A percentile compares a stretch with the other conserved stretches of the same genome.
Evolutionary conservation across 108 stramenopile genomes (phyloP).

Genomic region (Cyclotella atomus): DNA sequence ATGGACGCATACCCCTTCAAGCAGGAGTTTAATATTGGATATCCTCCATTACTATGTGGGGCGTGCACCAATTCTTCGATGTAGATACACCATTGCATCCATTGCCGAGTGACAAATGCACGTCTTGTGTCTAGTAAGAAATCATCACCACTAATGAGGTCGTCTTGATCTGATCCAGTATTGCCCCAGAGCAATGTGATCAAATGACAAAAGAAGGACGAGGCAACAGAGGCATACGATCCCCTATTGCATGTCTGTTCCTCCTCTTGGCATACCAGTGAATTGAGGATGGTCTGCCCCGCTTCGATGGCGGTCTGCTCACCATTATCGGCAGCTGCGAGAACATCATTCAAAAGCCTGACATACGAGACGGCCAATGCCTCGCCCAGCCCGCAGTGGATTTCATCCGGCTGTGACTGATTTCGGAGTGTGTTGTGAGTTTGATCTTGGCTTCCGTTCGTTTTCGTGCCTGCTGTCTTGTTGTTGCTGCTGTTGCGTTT

Average conservation of each 20-base stretch:
- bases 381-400: slow-evolving; percentile 32
- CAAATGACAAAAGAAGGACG: no score
- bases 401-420: slow-evolving; percentile 30
- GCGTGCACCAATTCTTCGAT: slow-evolving; percentile 30
- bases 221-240: no score
- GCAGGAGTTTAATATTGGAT: slow-evolving; percentile 28
- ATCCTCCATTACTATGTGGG: slow-evolving; percentile 18
- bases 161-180: neutral
- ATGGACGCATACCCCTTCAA: slow-evolving; percentile 35
- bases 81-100: slow-evolving; percentile 38
- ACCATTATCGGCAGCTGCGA: slow-evolving; percentile 13
- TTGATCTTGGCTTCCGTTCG: neutral
- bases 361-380: slow-evolving; percentile 37
- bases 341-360: slow-evolving; percentile 4
- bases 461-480: neutral
- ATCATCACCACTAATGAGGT: slow-evolving; percentile 1
- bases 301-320: no score
- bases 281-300: no score
- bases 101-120: slow-evolving; percentile 14
- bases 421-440: slow-evolving; percentile 18
- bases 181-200: neutral
- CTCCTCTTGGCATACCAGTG: slow-evolving; percentile 29
- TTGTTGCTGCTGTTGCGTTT: neutral
- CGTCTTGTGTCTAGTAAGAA: neutral
- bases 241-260: no score